Evolutionary conservation across 192 early-diverging fungal species (phyloP).

Genomic region (Piromyces finnis): DNA sequence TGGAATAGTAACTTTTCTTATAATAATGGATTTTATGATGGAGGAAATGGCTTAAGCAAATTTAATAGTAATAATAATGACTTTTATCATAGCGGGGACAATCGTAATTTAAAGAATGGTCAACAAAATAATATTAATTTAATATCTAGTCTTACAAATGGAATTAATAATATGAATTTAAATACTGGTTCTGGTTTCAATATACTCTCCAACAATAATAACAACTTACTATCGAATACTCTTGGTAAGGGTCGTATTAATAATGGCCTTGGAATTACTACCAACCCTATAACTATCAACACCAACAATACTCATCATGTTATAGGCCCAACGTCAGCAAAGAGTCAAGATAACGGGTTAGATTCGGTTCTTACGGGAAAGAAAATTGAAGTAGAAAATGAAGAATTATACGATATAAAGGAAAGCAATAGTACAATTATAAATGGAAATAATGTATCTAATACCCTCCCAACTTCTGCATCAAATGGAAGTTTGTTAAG

Average conservation of each 20-base stretch:
- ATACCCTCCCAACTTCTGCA: too few species aligned
- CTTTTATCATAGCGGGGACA: neutral
- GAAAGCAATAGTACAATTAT: too few species aligned
- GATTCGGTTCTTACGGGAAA: too few species aligned
- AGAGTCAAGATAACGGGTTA: neutral
- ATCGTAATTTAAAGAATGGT: neutral
- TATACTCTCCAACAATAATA: neutral
- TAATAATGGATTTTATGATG: neutral
- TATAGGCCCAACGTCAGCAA: neutral
- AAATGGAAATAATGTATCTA: too few species aligned
- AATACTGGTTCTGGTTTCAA: neutral
- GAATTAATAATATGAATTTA: neutral
- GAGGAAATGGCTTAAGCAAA: neutral
- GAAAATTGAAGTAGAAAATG: too few species aligned
- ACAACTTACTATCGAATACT: neutral
- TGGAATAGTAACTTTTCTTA: neutral
- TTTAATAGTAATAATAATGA: neutral
- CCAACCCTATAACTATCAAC: neutral
- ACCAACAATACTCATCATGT: neutral
- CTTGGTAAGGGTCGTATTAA: neutral
- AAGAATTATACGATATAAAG: too few species aligned
- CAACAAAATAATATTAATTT: neutral
- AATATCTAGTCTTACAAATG: neutral
- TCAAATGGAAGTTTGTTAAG: neutral
- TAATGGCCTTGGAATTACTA: neutral